Evolutionary conservation across 257 asterid genomes (phyloP).

Genomic region (Ligustrum vulgare): DNA sequence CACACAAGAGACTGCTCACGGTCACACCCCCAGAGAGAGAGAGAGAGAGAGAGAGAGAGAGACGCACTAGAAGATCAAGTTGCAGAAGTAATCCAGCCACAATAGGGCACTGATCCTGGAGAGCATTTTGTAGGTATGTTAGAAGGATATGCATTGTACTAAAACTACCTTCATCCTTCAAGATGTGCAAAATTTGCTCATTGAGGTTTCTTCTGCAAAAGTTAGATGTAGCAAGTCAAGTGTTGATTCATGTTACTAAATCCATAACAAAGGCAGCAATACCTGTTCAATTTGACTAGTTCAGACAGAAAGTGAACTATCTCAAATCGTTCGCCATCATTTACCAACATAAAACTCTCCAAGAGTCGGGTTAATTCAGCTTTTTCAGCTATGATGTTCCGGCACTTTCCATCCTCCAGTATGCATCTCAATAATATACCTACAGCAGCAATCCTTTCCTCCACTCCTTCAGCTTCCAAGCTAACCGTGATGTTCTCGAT

Average conservation of each 20-base stretch:
- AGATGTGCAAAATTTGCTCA: constrained; percentile 56
- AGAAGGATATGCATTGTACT: constrained; percentile 82
- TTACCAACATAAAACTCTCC: constrained; percentile 48
- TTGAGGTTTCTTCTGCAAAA: constrained; percentile 61
- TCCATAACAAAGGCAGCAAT: neutral
- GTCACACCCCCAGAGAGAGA: neutral
- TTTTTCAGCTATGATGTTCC: constrained; percentile 62
- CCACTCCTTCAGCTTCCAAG: constrained; percentile 46
- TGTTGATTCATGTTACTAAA: neutral
- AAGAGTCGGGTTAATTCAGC: constrained; percentile 49
- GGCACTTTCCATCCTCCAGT: constrained; percentile 67
- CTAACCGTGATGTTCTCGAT: constrained; percentile 40
- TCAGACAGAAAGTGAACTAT: constrained; percentile 68
- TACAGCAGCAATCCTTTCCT: constrained; percentile 59
- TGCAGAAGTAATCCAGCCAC: constrained; percentile 83
- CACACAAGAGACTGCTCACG: neutral
- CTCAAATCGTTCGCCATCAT: constrained; percentile 52
- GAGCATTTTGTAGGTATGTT: constrained; percentile 59
- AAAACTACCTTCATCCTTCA: constrained; percentile 72
- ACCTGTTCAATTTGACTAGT: constrained; percentile 73
- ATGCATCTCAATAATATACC: constrained; percentile 70
- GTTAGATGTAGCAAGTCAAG: neutral
- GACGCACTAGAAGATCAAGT: constrained; percentile 71
- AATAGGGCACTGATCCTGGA: constrained; percentile 55
- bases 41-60: constrained; percentile 18